Base-by-base conservation (phyloP, 1,284 basidiomycete genomes). In the Trametes sp. region DNA sequence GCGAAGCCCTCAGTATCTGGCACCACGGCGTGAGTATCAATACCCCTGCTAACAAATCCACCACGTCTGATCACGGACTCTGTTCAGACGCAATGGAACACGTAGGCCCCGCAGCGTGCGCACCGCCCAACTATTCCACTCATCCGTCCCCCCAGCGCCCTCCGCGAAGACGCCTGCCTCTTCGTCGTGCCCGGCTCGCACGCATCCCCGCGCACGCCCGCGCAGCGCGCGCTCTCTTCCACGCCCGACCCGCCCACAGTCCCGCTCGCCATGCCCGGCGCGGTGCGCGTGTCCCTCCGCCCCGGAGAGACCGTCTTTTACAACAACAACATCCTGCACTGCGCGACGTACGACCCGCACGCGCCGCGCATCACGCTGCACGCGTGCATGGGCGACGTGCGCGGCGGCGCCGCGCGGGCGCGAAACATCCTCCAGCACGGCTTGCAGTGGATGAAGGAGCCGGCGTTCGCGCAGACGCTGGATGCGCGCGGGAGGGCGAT, bases 341-440 rank as follows among this genome's bases (percentile, higher is more conserved):
- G 88, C 59, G 90, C 87, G 9, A 81, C 82, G 19, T 94, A 94
- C 74, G 81, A 83, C 64, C 78, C 84, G 1, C 73, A 74, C 31
- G 73, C 75, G 24, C 81, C 78, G 55, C 83, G 93, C 2, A 87
- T 87, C 28, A 94, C 93, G 0, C 79, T 95, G 11, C 93, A 94
- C 69, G 93, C 85, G 0, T 87, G 81, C 57, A 88, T 92, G 74
- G 92, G 92, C 1, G 85, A 87, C 63, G 78, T 80, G 0, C 80
- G 82, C 2, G 90, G 89, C 0, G 90, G 91, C 7, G 79, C 82
- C 2, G 77, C 79, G 4, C 84, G 93, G 1, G 91, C 91, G 6
- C 78, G 91, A 38, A 93, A 93, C 70, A 81, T 94, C 19, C 82
- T 94, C n/a, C 91, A 95, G 76, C 93, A 94, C 71, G 89, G 86